These are phyloP conservation scores for Kondoa subrosea DNA, from an alignment of 768 basidiomycete genomes.

Conservation along the genomic window DNA sequence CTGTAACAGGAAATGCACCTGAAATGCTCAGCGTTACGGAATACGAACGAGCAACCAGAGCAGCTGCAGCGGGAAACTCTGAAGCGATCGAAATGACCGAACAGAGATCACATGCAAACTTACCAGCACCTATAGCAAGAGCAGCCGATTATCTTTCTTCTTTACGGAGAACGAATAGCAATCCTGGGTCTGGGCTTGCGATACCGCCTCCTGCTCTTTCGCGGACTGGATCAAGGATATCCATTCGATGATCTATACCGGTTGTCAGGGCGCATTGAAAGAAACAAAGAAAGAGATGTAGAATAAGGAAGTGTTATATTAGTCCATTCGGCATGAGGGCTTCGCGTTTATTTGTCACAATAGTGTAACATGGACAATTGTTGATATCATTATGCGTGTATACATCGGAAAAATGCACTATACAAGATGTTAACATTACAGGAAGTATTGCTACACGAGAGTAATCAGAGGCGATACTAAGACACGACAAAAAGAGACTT, in stretches of 20 bases:
- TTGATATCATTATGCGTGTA: not conserved
- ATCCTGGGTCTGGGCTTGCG: not conserved
- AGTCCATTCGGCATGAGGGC: not conserved
- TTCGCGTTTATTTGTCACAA: not conserved
- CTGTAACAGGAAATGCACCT: not conserved
- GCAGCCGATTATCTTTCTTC: not conserved
- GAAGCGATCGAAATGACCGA: not conserved
- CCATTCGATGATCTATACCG: not conserved
- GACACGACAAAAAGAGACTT: not conserved
- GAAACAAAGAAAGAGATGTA: not conserved
- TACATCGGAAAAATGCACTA: no score
- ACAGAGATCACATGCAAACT: not conserved
- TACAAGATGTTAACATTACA: not conserved
- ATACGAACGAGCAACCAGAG: not conserved
- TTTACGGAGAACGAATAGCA: not conserved
- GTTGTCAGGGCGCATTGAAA: not conserved
- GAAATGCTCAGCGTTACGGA: not conserved
- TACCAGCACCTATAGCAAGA: not conserved
- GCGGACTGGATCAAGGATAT: not conserved
- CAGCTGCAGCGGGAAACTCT: not conserved
- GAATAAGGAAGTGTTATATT: not conserved
- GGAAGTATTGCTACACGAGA: constrained; percentile 19
- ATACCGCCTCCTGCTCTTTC: not conserved
- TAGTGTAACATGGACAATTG: not conserved
- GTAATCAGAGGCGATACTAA: not conserved